phyloP scores from a whole-genome alignment of 2,329 filamentous ascomycete genomes.

The Aspergillus nomiae region DNA sequence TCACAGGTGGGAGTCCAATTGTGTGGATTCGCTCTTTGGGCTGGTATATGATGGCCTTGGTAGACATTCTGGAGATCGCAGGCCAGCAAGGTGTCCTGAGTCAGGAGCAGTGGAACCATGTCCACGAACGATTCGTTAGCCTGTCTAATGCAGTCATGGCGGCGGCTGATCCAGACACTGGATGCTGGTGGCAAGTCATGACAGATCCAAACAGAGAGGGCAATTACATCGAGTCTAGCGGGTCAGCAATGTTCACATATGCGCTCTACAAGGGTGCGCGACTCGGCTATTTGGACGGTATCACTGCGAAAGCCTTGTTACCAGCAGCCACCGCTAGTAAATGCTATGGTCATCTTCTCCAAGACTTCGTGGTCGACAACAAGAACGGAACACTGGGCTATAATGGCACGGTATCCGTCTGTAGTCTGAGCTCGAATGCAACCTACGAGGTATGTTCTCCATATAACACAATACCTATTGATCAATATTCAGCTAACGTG shows the following conservation, averaged over 20 bases:
- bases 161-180: constrained; percentile 45
- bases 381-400: constrained; percentile 53
- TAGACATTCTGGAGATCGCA: constrained; percentile 54
- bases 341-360: constrained; percentile 48
- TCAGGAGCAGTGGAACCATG: constrained; percentile 34
- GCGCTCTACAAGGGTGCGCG: constrained; percentile 52
- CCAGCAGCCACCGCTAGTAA: constrained; percentile 45
- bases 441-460: constrained; percentile 50
- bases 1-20: constrained; percentile 54
- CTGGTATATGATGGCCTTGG: constrained; percentile 57
- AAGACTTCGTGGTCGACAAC: constrained; percentile 50
- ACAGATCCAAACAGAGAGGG: constrained; percentile 51
- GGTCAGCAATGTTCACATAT: constrained; percentile 60
- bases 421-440: constrained; percentile 53
- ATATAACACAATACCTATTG: rapidly evolving
- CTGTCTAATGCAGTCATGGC: constrained; percentile 47
- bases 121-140: constrained; percentile 44
- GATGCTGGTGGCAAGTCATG: constrained; percentile 64
- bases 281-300: constrained; percentile 28
- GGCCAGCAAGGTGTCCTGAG: constrained; percentile 33
- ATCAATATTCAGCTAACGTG: neutral
- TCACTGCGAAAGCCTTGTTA: constrained; percentile 30
- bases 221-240: constrained; percentile 64
- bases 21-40: constrained; percentile 59
- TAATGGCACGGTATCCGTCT: constrained; percentile 56